phyloP scores from a whole-genome alignment of 768 basidiomycete genomes.

The Cubamyces lactineus region DNA sequence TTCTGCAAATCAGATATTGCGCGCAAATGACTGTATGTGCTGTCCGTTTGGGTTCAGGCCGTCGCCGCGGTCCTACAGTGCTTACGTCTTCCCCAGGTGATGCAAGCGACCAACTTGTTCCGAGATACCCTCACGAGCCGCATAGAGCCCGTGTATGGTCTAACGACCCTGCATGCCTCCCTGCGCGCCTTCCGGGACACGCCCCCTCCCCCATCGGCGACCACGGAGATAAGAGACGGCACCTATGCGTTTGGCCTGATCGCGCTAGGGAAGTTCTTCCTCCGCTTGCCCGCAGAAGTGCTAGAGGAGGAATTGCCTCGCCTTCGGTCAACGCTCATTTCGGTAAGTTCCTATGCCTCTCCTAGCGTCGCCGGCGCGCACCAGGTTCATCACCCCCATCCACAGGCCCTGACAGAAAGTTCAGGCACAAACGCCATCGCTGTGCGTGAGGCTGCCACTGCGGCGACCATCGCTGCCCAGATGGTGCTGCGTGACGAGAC shows the following conservation, averaged over 20 bases:
- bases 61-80: slow-evolving; percentile 11
- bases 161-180: slow-evolving; percentile 80
- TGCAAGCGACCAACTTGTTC: slow-evolving; percentile 82
- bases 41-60: slow-evolving; percentile 20
- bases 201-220: slow-evolving; percentile 45
- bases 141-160: slow-evolving; percentile 82
- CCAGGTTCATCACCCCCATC: slow-evolving; percentile 11
- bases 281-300: slow-evolving; percentile 80
- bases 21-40: slow-evolving; percentile 67
- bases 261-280: slow-evolving; percentile 80
- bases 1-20: slow-evolving; percentile 75
- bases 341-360: slow-evolving; percentile 45
- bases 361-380: background rate
- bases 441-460: slow-evolving; percentile 82
- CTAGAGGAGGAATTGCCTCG: slow-evolving; percentile 88
- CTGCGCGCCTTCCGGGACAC: slow-evolving; percentile 66
- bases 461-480: slow-evolving; percentile 82
- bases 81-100: slow-evolving; percentile 52
- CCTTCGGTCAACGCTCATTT: slow-evolving; percentile 67
- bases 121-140: slow-evolving; percentile 73
- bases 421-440: slow-evolving; percentile 57
- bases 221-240: slow-evolving; percentile 58
- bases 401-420: slow-evolving; percentile 70
- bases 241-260: slow-evolving; percentile 84
- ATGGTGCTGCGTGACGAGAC: slow-evolving; percentile 82